Percentiles rank a stretch among this genome's conserved stretches.
These are phyloP conservation scores for Suillus fuscotomentosus DNA, from an alignment of 768 basidiomycete species.

Conservation along the genomic window DNA sequence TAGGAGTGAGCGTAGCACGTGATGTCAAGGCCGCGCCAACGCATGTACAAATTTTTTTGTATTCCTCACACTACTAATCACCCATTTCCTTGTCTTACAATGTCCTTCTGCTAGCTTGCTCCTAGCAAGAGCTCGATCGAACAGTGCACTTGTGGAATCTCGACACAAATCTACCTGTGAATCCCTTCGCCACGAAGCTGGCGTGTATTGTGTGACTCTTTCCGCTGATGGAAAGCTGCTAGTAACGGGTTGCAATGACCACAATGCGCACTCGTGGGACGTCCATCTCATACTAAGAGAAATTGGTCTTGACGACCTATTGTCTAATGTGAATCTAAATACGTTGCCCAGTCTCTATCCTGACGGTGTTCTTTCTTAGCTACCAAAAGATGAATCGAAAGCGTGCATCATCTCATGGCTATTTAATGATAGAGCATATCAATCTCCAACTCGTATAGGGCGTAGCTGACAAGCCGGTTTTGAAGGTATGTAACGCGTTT, in stretches of 20 bases:
- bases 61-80: too few species aligned
- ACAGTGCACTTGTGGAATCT: neutral
- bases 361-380: neutral
- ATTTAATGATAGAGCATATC: neutral
- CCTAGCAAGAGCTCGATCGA: too few species aligned
- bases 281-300: neutral
- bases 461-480: neutral
- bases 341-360: too few species aligned
- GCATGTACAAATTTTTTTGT: too few species aligned
- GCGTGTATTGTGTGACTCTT: neutral
- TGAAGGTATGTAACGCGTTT: neutral
- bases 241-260: neutral
- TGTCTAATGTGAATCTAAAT: neutral
- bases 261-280: slow-evolving; percentile 1
- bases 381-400: too few species aligned
- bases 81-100: too few species aligned
- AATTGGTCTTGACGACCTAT: neutral
- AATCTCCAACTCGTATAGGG: neutral
- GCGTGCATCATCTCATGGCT: neutral
- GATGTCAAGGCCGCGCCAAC: too few species aligned
- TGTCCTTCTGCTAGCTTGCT: too few species aligned
- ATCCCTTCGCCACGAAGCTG: neutral
- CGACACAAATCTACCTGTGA: neutral
- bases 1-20: too few species aligned
- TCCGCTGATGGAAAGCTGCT: neutral